Percentiles rank a stretch among this genome's conserved stretches.
phyloP scores from a whole-genome alignment of 1,284 basidiomycete species.

The Tilletia caries region DNA sequence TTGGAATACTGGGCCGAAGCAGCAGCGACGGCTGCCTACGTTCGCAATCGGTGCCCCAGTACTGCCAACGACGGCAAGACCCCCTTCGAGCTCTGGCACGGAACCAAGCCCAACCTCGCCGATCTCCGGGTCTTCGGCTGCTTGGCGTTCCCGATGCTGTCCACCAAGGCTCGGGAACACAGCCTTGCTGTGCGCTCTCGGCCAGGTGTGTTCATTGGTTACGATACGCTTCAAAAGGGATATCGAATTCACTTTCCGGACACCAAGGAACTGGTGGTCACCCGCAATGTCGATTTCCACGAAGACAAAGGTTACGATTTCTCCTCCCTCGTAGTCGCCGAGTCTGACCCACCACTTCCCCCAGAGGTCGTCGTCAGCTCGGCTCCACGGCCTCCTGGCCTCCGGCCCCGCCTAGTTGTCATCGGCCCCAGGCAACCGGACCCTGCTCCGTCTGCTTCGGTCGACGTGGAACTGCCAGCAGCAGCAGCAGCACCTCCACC shows the following conservation, averaged over 20 bases:
- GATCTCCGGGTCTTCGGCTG: neutral
- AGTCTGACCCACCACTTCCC: too few relatives aligned
- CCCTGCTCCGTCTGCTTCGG: neutral
- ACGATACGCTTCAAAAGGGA: neutral
- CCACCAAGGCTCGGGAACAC: neutral
- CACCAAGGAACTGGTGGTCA: neutral
- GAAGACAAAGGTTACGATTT: neutral
- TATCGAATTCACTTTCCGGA: slow-evolving; percentile 2
- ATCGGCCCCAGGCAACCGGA: neutral
- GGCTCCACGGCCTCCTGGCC: neutral
- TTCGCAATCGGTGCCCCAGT: slow-evolving; percentile 1
- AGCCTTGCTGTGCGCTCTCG: neutral
- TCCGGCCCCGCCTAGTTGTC: neutral
- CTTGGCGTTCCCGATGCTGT: neutral
- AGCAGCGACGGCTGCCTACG: neutral
- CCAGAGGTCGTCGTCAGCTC: too few relatives aligned
- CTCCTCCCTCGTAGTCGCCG: neutral
- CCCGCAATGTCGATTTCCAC: neutral
- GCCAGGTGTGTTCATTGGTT: neutral
- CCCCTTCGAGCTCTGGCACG: slow-evolving; percentile 7
- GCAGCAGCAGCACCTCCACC: neutral
- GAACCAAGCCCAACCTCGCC: neutral
- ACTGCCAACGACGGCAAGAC: neutral
- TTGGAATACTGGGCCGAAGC: neutral
- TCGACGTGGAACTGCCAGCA: neutral